Base-by-base conservation (phyloP, 2,329 filamentous ascomycete species). In the Alternaria conjuncta region DNA sequence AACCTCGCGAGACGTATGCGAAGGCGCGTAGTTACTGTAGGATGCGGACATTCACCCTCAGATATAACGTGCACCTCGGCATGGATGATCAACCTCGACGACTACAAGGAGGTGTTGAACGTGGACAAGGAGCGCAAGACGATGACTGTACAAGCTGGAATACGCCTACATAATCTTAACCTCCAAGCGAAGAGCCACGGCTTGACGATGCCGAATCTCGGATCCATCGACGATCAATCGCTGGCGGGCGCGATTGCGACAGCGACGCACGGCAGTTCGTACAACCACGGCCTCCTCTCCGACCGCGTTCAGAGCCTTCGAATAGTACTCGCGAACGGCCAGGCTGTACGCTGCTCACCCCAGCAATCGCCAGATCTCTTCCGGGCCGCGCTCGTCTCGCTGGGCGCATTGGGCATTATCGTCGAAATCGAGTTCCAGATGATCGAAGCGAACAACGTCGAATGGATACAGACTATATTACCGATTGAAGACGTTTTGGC, bases 61-160 rank as follows among this genome's bases (percentile, higher is more conserved):
- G 91, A 95, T 75, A 83, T 99, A 46, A 98, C 95, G 5, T 97
- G 93, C 81, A 97, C 94, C 6, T 96, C 92, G 15, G 92, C 92
- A 67, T 98, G 96, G 96, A 89, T 97, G 77, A 85, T 98, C 71
- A 98, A 97, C 79, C 88, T 99, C 65, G 96, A 99, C 83, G 86
- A 91, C 68, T 93, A 92, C 82, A 89, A 88, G 76, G 84, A 87
- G 57, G 86, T 98, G 28, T 77, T 97, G 54, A 86, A 88, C 8
- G 85, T 96, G 53, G 89, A 97, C 75, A 81, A 80, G 55, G 84
- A 87, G 43, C 89, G 85, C 11, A 87, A 89, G 55, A 81, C 91
- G 8, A 87, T 97, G 57, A 88, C 89, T 3, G 91, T 97, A 72
- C 87, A 98, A 82, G 91, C 92, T n/a, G 96, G 96, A 15, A 97